Conservation (phyloP, 768 basidiomycete species). For the Kwoniella bestiolae region DNA sequence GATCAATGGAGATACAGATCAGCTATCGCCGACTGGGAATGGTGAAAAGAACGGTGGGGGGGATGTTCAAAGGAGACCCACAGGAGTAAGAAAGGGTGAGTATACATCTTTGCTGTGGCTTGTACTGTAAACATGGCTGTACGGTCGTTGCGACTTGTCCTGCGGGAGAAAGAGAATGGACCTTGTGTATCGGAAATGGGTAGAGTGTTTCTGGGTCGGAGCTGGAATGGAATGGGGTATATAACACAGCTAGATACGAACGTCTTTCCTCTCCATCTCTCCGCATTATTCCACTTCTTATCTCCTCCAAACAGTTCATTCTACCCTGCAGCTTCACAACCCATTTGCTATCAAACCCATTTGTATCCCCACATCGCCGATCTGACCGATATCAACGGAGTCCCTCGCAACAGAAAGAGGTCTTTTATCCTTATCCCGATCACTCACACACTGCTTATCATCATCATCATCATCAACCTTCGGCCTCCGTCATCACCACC, state of each 20-base stretch:
- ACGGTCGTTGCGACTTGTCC: no score
- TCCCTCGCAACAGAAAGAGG: not conserved
- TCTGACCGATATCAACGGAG: not conserved
- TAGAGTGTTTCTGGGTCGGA: no score
- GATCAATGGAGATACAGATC: not conserved
- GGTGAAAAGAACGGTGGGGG: not conserved
- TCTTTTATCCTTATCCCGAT: slow-evolving; percentile 4
- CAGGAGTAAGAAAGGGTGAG: slow-evolving; percentile 10
- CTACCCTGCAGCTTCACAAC: not conserved
- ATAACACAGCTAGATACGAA: no score
- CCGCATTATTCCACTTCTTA: not conserved
- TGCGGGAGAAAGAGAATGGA: not conserved
- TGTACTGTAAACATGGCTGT: not conserved
- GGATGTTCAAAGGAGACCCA: slow-evolving; percentile 2
- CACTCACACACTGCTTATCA: not conserved
- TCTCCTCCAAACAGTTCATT: not conserved
- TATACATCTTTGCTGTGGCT: not conserved
- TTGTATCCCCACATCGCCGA: not conserved
- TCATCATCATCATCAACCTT: not conserved
- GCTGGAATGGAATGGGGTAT: no score
- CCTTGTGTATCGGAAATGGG: no score
- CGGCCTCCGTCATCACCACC: not conserved
- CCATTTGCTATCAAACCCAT: not conserved
- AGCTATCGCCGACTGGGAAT: not conserved
- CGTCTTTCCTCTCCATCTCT: no score